Conservation (phyloP, 805 yeast genomes). For the Wickerhamiella cacticola region DNA sequence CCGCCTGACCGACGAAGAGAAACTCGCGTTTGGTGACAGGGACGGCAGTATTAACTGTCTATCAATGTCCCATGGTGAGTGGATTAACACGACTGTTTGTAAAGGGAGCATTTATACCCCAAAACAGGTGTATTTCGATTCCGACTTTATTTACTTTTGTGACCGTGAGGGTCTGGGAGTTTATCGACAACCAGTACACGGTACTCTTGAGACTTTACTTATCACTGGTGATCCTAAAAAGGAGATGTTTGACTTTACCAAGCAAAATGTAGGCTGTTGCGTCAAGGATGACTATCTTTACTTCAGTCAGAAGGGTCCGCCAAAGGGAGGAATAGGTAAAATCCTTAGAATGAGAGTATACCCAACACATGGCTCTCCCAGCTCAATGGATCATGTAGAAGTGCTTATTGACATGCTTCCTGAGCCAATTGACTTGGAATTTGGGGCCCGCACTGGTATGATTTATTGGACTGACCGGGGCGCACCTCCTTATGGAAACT, state of each 20-base stretch:
- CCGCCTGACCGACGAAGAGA: conserved; percentile 16
- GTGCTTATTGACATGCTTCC: conserved; percentile 1
- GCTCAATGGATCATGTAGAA: background rate
- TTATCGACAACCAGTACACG: background rate
- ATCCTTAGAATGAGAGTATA: background rate
- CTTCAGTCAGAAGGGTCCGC: conserved; percentile 12
- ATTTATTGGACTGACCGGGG: conserved; percentile 13
- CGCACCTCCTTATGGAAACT: conserved; percentile 10
- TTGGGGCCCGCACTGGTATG: background rate
- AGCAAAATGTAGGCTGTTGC: conserved; percentile 10
- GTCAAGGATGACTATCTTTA: conserved; percentile 1
- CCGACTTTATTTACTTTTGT: conserved; percentile 7
- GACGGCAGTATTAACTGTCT: conserved; percentile 7
- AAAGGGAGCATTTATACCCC: conserved; percentile 6
- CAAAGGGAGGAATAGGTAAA: conserved; percentile 11
- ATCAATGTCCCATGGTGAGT: background rate
- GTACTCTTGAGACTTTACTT: background rate
- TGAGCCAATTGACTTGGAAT: conserved; percentile 10
- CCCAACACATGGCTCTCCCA: background rate
- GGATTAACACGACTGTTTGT: background rate
- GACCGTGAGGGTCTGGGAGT: conserved; percentile 12
- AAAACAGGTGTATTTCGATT: conserved; percentile 1
- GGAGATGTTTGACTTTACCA: background rate
- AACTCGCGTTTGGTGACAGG: background rate
- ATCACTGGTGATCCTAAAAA: background rate